Conservation (phyloP, 2,329 filamentous ascomycete genomes). For the Ophiocordyceps robertsii region DNA sequence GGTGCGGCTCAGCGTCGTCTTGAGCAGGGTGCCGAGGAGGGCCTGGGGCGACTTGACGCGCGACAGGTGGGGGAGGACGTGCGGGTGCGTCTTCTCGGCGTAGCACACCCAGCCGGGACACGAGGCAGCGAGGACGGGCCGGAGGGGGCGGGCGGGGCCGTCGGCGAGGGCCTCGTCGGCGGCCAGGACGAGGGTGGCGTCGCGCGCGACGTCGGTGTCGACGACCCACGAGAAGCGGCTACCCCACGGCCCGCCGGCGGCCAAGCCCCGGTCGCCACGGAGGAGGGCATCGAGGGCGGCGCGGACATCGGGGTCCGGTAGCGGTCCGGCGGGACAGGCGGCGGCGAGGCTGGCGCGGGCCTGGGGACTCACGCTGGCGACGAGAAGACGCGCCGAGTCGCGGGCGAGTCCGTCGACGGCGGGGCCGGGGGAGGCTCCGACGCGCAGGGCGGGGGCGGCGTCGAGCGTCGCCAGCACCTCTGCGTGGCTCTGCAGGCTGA, state of each 20-base stretch:
- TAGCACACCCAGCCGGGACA: conserved; percentile 99
- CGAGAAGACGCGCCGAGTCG: conserved; percentile 60
- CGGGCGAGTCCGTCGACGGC: conserved; percentile 39
- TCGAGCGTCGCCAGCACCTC: conserved; percentile 82
- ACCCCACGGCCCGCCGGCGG: conserved; percentile 53
- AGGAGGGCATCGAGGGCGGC: conserved; percentile 75
- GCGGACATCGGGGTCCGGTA: conserved; percentile 61
- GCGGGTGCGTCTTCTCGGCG: conserved; percentile 92
- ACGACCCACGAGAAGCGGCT: conserved; percentile 82
- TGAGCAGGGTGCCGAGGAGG: conserved; percentile 76
- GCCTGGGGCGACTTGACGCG: conserved; percentile 90
- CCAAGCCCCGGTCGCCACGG: conserved; percentile 51
- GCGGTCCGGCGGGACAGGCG: conserved; percentile 52
- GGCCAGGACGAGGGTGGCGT: conserved; percentile 69
- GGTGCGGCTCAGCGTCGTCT: conserved; percentile 64
- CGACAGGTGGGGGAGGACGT: conserved; percentile 83
- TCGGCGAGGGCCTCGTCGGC: conserved; percentile 51
- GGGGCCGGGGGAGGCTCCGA: conserved; percentile 10
- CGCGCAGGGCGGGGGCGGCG: conserved; percentile 37
- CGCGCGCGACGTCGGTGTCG: conserved; percentile 74
- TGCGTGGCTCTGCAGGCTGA: conserved; percentile 83
- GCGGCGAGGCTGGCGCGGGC: conserved; percentile 79
- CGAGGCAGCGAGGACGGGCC: conserved; percentile 70
- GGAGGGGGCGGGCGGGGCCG: conserved; percentile 12
- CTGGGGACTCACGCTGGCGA: conserved; percentile 89